Evolutionary conservation across 1,139 yeast genomes (phyloP).

Genomic region (Protomyces arabidopsidicola): DNA sequence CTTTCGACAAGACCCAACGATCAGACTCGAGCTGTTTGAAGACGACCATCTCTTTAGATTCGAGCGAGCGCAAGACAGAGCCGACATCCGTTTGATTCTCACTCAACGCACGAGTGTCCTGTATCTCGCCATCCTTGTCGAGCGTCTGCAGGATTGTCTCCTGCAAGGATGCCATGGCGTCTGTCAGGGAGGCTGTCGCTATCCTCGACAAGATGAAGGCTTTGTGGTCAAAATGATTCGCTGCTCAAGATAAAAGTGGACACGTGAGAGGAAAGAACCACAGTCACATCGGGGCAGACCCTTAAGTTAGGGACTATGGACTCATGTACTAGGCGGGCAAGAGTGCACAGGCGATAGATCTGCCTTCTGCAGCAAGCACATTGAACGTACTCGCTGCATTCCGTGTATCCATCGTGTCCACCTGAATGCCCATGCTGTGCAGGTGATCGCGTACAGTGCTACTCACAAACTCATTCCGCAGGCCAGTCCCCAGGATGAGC

Average conservation of each 20-base stretch:
- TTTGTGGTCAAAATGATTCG: too few species aligned
- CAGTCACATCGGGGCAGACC: too few species aligned
- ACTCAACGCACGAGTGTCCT: conserved; percentile 5
- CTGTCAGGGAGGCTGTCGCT: neutral
- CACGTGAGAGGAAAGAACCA: too few species aligned
- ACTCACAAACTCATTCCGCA: conserved; percentile 20
- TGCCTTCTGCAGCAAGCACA: conserved; percentile 24
- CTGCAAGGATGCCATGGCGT: neutral
- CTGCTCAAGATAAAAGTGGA: too few species aligned
- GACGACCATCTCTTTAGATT: conserved; percentile 75
- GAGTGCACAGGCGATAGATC: conserved; percentile 20
- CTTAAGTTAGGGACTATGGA: too few species aligned
- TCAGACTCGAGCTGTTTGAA: conserved; percentile 74
- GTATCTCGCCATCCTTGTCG: conserved; percentile 17
- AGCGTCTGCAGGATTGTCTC: conserved; percentile 18
- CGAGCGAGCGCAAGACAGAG: conserved; percentile 78
- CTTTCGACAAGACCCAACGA: conserved; percentile 64
- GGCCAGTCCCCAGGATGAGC: conserved; percentile 25
- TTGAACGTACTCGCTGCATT: conserved; percentile 27
- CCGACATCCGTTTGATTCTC: conserved; percentile 13
- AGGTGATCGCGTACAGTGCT: conserved; percentile 9
- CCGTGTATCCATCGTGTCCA: conserved; percentile 25
- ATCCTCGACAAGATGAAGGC: neutral
- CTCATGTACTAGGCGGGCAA: conserved; percentile 3
- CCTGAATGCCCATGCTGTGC: conserved; percentile 17